Conservation (phyloP, 2,329 filamentous ascomycete genomes). For the Sporothrix pallida region DNA sequence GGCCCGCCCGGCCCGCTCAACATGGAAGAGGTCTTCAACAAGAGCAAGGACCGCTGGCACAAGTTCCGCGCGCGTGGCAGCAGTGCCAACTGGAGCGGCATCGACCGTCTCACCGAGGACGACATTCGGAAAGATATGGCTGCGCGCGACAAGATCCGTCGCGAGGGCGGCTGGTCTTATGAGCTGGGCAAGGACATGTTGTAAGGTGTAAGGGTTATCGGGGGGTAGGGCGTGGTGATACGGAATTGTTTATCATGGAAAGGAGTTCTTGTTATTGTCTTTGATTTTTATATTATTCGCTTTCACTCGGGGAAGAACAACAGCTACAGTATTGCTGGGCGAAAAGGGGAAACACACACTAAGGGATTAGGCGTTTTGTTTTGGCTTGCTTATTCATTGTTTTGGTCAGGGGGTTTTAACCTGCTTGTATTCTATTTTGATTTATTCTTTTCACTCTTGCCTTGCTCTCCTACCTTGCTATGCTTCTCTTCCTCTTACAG, state of each 20-base stretch:
- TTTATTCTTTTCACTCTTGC: background rate
- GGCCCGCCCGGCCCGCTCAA: constrained; percentile 85
- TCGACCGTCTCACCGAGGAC: constrained; percentile 83
- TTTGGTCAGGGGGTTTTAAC: background rate
- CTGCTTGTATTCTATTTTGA: constrained; percentile 19
- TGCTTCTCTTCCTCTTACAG: background rate
- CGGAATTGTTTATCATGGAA: background rate
- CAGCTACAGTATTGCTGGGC: constrained; percentile 10
- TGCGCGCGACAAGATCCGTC: constrained; percentile 76
- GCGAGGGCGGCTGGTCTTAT: constrained; percentile 86
- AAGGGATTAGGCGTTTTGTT: constrained; percentile 15
- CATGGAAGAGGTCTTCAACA: constrained; percentile 96
- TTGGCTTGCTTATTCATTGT: background rate
- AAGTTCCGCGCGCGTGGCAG: constrained; percentile 90
- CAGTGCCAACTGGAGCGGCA: constrained; percentile 89
- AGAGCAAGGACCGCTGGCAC: constrained; percentile 82
- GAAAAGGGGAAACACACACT: background rate
- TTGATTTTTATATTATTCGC: background rate
- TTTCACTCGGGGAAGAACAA: background rate
- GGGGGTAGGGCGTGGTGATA: background rate
- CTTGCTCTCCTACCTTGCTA: background rate
- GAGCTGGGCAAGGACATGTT: constrained; percentile 59
- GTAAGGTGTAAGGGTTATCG: background rate
- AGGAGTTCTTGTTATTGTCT: background rate
- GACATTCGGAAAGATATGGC: constrained; percentile 82